phyloP scores from a whole-genome alignment of 495 filamentous ascomycete species.

The Cercophora newfieldiana region DNA sequence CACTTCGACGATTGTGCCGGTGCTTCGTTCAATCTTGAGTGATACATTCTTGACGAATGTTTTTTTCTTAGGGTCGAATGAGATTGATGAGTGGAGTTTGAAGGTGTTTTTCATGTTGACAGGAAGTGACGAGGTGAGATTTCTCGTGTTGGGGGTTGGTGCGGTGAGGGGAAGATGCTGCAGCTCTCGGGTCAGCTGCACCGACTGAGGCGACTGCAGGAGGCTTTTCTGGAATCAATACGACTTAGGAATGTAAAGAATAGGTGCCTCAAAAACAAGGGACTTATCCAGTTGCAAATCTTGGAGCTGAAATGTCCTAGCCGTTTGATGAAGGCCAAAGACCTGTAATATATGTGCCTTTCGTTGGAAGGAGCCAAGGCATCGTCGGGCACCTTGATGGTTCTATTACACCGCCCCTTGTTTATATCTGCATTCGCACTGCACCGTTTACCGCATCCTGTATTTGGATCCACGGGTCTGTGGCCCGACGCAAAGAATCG shows the following conservation, averaged over 20 bases:
- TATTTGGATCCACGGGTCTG: too few relatives aligned
- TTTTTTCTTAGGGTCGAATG: slow-evolving; percentile 53
- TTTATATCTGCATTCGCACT: background rate
- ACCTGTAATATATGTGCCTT: too few relatives aligned
- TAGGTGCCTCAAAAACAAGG: too few relatives aligned
- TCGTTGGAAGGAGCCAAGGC: background rate
- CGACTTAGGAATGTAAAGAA: too few relatives aligned
- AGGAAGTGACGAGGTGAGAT: background rate
- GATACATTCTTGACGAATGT: slow-evolving; percentile 43
- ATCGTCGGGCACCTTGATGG: background rate
- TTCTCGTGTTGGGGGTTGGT: background rate
- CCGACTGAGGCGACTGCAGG: background rate
- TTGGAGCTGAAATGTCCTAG: too few relatives aligned
- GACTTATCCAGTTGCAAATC: too few relatives aligned
- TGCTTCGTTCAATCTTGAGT: slow-evolving; percentile 37
- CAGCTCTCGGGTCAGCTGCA: too few relatives aligned
- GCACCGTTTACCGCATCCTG: background rate
- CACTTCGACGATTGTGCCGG: slow-evolving; percentile 45
- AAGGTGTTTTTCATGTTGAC: slow-evolving; percentile 23
- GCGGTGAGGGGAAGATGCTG: slow-evolving; percentile 2
- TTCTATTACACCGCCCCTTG: background rate
- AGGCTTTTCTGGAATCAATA: too few relatives aligned
- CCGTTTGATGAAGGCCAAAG: too few relatives aligned
- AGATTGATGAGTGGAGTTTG: slow-evolving; percentile 46
- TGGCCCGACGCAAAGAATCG: too few relatives aligned